Conservation (phyloP, 345 rosid genomes). For the Citrus cavaleriei region DNA sequence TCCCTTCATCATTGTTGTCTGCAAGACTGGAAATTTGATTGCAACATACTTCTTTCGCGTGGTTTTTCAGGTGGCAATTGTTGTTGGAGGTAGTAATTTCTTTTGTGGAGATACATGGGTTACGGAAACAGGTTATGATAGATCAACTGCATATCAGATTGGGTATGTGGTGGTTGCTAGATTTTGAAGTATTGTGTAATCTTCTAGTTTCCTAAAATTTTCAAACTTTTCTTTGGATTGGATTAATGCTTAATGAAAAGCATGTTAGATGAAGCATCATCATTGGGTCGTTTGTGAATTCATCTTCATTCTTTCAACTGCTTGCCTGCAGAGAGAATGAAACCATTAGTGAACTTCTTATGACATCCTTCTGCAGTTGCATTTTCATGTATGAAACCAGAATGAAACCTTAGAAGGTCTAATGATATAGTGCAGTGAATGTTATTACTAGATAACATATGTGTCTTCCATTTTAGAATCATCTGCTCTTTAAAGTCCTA, state of each 20-base stretch:
- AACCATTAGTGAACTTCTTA: not conserved
- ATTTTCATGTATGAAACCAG: not conserved
- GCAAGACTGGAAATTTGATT: not conserved
- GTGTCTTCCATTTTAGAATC: not conserved
- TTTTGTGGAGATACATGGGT: slow-evolving; percentile 49
- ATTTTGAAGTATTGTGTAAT: not conserved
- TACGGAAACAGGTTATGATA: slow-evolving; percentile 42
- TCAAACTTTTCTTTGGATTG: not conserved
- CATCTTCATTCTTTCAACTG: not conserved
- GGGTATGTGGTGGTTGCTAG: slow-evolving; percentile 29
- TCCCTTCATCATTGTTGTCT: not conserved
- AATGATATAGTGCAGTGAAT: not conserved
- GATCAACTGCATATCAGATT: slow-evolving; percentile 42
- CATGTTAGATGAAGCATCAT: not conserved
- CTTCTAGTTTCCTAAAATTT: not conserved
- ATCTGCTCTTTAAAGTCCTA: not conserved
- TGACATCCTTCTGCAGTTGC: not conserved
- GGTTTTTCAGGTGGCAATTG: slow-evolving; percentile 39
- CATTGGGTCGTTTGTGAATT: not conserved
- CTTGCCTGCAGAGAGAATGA: too few species aligned
- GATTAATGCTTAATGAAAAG: not conserved
- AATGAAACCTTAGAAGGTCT: not conserved
- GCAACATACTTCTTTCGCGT: not conserved
- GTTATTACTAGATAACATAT: not conserved
- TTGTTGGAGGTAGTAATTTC: slow-evolving; percentile 48